A percentile compares a stretch with the other conserved stretches of the same genome.
Conservation (phyloP, 2,329 filamentous ascomycete species). For the Botryotinia narcissicola region DNA sequence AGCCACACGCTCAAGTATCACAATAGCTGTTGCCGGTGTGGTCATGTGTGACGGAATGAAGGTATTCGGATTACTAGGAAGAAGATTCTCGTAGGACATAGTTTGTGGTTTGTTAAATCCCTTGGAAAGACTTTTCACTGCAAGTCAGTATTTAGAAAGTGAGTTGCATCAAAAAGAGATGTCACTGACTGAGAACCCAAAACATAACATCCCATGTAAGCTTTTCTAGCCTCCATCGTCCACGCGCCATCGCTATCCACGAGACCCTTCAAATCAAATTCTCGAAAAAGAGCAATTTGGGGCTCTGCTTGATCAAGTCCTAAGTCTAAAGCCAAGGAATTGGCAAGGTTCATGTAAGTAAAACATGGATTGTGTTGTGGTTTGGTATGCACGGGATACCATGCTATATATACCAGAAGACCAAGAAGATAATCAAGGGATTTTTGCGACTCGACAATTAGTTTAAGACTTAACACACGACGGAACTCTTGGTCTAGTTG, state of each 20-base stretch:
- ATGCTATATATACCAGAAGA: slow-evolving; percentile 57
- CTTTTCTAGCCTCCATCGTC: slow-evolving; percentile 30
- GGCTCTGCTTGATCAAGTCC: slow-evolving; percentile 34
- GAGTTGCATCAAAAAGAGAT: not conserved
- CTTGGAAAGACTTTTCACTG: slow-evolving; percentile 18
- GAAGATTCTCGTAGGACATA: slow-evolving; percentile 30
- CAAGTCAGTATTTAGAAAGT: not conserved
- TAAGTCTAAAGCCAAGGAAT: slow-evolving; percentile 38
- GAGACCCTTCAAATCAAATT: slow-evolving; percentile 27
- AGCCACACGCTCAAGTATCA: slow-evolving; percentile 29
- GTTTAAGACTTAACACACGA: slow-evolving; percentile 33
- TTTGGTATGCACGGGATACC: slow-evolving; percentile 45
- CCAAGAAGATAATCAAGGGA: slow-evolving; percentile 57
- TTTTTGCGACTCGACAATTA: slow-evolving; percentile 55
- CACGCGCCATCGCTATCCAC: slow-evolving; percentile 25
- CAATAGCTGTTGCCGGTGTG: slow-evolving; percentile 4
- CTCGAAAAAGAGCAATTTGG: slow-evolving; percentile 26
- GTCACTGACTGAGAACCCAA: slow-evolving; percentile 32
- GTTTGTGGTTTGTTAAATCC: slow-evolving; percentile 34
- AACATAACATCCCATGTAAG: slow-evolving; percentile 38
- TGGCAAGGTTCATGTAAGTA: slow-evolving; percentile 38
- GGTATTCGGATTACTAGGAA: slow-evolving; percentile 21
- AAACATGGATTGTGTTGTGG: slow-evolving; percentile 35
- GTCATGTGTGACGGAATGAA: slow-evolving; percentile 19
- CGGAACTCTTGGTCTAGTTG: slow-evolving; percentile 36